Conservation (phyloP, 768 basidiomycete species). For the Boletus reticuloceps region DNA sequence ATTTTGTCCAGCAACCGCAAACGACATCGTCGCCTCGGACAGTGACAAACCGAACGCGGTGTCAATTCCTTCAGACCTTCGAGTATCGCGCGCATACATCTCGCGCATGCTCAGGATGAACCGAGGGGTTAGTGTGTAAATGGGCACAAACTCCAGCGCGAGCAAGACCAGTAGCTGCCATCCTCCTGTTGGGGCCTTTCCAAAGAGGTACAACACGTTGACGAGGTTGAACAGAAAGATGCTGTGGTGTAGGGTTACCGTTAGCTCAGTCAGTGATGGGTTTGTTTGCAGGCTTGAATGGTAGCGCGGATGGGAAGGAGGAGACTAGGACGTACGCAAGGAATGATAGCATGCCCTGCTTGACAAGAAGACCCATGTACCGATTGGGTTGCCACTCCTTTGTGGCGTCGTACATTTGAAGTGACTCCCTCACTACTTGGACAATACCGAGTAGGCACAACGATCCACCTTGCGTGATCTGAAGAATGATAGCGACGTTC, state of each 20-base stretch:
- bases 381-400: background rate
- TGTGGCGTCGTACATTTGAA: background rate
- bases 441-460: background rate
- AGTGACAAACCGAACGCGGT: background rate
- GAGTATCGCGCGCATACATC: background rate
- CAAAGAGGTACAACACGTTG: background rate
- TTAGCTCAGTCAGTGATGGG: background rate
- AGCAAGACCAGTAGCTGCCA: background rate
- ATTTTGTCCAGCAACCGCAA: background rate
- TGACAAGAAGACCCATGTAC: background rate
- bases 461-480: background rate
- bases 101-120: background rate
- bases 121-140: background rate
- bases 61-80: background rate
- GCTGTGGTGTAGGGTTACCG: background rate
- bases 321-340: background rate
- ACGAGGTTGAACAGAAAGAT: background rate
- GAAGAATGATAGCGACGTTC: background rate
- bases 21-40: background rate
- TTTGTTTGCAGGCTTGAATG: too few relatives aligned
- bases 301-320: background rate
- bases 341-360: background rate
- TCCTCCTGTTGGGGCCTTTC: background rate
- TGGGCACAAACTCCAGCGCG: background rate
- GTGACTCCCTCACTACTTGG: background rate